Percentiles rank a stretch among this genome's conserved stretches.
phyloP scores from a whole-genome alignment of 148 eudicot species.

The Pharnaceum exiguum region DNA sequence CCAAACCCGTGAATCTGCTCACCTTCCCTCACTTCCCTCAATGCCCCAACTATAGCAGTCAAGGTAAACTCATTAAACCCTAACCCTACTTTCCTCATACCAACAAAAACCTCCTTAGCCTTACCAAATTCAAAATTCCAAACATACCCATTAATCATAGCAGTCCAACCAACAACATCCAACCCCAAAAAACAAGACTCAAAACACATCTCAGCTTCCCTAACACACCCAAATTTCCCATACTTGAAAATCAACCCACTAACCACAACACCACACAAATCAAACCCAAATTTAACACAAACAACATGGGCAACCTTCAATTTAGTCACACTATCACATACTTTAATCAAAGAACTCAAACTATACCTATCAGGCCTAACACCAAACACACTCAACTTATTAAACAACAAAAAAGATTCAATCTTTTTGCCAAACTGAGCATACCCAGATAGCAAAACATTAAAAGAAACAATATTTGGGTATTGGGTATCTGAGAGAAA shows the following conservation, averaged over 20 bases:
- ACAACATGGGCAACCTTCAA: constrained; percentile 39
- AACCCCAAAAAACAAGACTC: constrained; percentile 42
- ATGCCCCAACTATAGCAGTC: constrained; percentile 42
- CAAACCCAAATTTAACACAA: constrained; percentile 49
- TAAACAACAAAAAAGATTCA: constrained; percentile 28
- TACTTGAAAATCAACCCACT: constrained; percentile 59
- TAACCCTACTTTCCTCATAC: constrained; percentile 43
- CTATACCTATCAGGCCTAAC: constrained; percentile 49
- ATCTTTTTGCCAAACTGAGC: constrained; percentile 28
- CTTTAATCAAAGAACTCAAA: constrained; percentile 40
- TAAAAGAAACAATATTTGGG: constrained; percentile 42
- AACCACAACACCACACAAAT: constrained; percentile 33
- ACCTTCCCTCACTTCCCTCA: constrained; percentile 50
- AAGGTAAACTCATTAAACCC: constrained; percentile 46
- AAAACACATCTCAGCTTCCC: constrained; percentile 46
- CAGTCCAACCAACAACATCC: constrained; percentile 55
- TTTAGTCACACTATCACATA: constrained; percentile 29
- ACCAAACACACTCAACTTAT: constrained; percentile 24
- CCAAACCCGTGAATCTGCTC: constrained; percentile 51
- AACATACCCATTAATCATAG: constrained; percentile 71
- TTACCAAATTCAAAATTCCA: constrained; percentile 46
- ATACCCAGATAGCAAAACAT: constrained; percentile 47
- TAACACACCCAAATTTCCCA: constrained; percentile 35
- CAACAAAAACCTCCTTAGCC: constrained; percentile 33
- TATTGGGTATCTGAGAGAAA: constrained; percentile 30